A percentile compares a stretch with the other conserved stretches of the same genome.
These are phyloP conservation scores for Podospora fimiseda DNA, from an alignment of 495 filamentous ascomycete species.

Conservation along the genomic window DNA sequence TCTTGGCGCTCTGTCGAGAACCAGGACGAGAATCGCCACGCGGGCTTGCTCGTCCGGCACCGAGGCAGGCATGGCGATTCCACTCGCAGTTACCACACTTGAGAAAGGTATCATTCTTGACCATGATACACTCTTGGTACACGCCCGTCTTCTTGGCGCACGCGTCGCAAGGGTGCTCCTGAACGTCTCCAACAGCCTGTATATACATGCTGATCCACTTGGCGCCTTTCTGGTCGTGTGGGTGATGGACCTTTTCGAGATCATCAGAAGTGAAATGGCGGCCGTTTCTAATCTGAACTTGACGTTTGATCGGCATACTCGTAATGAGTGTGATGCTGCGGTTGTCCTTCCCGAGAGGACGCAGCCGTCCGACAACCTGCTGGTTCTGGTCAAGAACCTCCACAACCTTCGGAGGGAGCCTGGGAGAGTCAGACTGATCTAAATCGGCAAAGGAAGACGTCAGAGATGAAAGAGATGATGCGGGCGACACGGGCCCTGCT, in stretches of 20 bases:
- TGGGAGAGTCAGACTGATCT: background rate
- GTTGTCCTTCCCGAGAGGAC: background rate
- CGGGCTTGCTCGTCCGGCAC: constrained; percentile 1
- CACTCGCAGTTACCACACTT: constrained; percentile 33
- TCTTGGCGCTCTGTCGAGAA: background rate
- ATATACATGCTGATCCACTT: constrained; percentile 29
- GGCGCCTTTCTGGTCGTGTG: constrained; percentile 19
- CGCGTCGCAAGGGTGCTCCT: constrained; percentile 17
- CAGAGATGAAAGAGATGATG: background rate
- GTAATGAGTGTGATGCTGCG: background rate
- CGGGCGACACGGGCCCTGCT: background rate
- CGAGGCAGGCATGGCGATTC: constrained; percentile 24
- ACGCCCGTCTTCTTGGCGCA: constrained; percentile 20
- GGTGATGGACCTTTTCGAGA: constrained; percentile 19
- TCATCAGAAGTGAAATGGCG: constrained; percentile 20
- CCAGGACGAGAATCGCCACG: no score
- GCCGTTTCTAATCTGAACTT: constrained; percentile 20
- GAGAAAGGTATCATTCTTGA: constrained; percentile 18
- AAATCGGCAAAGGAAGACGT: background rate
- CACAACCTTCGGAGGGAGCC: background rate
- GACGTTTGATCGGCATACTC: constrained; percentile 18
- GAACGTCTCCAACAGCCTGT: constrained; percentile 25
- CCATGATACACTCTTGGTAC: constrained; percentile 22
- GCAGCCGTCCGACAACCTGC: background rate
- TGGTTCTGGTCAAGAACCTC: background rate